These are phyloP conservation scores for Laguncularia racemosa DNA, from an alignment of 345 rosid genomes.

Conservation along the genomic window DNA sequence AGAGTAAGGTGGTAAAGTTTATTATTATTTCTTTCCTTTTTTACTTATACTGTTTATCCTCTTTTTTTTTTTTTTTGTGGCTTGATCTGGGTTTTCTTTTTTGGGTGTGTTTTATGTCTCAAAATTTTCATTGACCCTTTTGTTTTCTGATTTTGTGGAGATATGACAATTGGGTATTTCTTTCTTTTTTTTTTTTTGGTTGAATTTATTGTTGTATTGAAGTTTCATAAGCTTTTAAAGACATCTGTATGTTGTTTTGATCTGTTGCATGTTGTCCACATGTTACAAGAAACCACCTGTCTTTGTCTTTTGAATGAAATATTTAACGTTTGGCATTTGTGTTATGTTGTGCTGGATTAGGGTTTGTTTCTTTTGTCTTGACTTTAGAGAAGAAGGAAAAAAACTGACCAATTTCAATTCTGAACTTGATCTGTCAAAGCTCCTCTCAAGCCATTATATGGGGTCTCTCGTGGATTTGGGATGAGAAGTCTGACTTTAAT, in stretches of 20 bases:
- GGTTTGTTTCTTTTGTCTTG: conserved; percentile 5
- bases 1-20: conserved; percentile 3
- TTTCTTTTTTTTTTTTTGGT: neutral
- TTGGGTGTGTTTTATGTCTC: too few species aligned
- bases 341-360: neutral
- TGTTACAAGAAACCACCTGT: conserved; percentile 10
- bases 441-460: neutral
- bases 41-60: too few species aligned
- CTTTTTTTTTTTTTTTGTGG: too few species aligned
- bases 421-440: neutral
- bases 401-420: conserved; percentile 4
- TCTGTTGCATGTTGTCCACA: conserved; percentile 20
- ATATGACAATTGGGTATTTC: too few species aligned
- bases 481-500: neutral
- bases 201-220: neutral
- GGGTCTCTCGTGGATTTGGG: neutral
- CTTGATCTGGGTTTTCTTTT: too few species aligned
- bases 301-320: conserved; percentile 4
- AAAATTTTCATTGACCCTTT: too few species aligned
- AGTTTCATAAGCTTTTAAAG: neutral
- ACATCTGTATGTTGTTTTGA: conserved; percentile 6
- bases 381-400: neutral
- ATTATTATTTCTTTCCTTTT: too few species aligned
- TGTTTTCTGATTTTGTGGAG: too few species aligned
- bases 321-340: neutral